These are phyloP conservation scores for Mucor saturninus DNA, from an alignment of 371 early-diverging fungal species.

Conservation along the genomic window DNA sequence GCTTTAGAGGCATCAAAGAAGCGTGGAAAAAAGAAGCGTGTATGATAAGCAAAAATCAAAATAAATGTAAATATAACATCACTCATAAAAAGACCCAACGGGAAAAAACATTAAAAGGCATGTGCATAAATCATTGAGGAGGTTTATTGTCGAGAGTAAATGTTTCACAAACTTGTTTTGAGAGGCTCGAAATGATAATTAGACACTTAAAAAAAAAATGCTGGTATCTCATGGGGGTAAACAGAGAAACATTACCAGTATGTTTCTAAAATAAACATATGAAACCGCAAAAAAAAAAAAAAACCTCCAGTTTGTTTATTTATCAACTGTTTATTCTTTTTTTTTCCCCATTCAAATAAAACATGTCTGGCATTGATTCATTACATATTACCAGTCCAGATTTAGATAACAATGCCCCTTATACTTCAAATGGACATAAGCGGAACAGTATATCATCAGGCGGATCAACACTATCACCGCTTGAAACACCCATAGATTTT, in stretches of 20 bases:
- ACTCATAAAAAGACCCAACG: too few relatives aligned
- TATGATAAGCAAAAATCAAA: not conserved
- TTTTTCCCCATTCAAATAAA: not conserved
- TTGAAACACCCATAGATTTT: slow-evolving; percentile 15
- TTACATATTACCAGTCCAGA: slow-evolving; percentile 15
- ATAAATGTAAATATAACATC: slow-evolving; percentile 1
- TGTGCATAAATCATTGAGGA: too few relatives aligned
- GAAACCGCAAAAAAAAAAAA: slow-evolving; percentile 7
- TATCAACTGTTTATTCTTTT: not conserved
- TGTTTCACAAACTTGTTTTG: too few relatives aligned
- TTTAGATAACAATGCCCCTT: slow-evolving; percentile 15
- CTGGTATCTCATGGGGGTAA: not conserved
- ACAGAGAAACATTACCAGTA: slow-evolving; percentile 14
- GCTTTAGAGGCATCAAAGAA: slow-evolving; percentile 61
- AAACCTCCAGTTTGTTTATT: not conserved
- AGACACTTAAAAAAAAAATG: too few relatives aligned
- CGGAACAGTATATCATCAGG: slow-evolving; percentile 19
- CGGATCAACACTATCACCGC: slow-evolving; percentile 15
- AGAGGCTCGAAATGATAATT: too few relatives aligned
- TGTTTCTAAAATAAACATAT: not conserved
- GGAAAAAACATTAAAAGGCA: too few relatives aligned
- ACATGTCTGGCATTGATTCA: slow-evolving; percentile 6
- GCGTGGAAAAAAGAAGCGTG: slow-evolving; percentile 49
- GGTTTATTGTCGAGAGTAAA: too few relatives aligned
- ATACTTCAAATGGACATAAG: slow-evolving; percentile 7